Evolutionary conservation across 2,329 filamentous ascomycete species (phyloP).

Genomic region (Sarocladium oryzae): DNA sequence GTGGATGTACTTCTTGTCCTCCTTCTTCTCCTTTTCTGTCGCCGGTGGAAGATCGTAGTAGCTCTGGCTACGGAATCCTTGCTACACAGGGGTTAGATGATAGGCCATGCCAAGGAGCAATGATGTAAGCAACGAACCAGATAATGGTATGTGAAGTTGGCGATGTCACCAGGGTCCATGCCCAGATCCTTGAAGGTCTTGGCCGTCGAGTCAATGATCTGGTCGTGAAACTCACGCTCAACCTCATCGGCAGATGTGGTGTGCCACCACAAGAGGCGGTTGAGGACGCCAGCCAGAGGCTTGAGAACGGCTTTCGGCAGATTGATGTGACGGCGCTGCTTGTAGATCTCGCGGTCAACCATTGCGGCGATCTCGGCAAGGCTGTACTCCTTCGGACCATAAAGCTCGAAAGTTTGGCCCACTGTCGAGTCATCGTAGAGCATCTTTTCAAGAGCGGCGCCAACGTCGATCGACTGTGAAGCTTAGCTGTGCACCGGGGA

Average conservation of each 20-base stretch:
- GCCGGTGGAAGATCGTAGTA: slow-evolving; percentile 92
- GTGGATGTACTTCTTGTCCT: slow-evolving; percentile 96
- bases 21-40: slow-evolving; percentile 87
- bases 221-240: slow-evolving; percentile 88
- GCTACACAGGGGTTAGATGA: slow-evolving; percentile 44
- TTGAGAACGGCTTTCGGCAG: slow-evolving; percentile 75
- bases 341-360: slow-evolving; percentile 88
- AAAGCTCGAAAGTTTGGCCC: slow-evolving; percentile 88
- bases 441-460: slow-evolving; percentile 81
- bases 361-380: slow-evolving; percentile 79
- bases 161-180: slow-evolving; percentile 82
- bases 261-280: slow-evolving; percentile 85
- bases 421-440: slow-evolving; percentile 85
- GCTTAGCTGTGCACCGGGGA: not conserved
- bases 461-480: slow-evolving; percentile 78
- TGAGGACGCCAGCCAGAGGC: slow-evolving; percentile 66
- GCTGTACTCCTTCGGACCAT: slow-evolving; percentile 87
- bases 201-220: slow-evolving; percentile 79
- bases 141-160: slow-evolving; percentile 87
- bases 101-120: not conserved
- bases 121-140: slow-evolving; percentile 53
- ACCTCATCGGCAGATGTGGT: slow-evolving; percentile 77
- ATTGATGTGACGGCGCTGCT: slow-evolving; percentile 85
- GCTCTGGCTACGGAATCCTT: slow-evolving; percentile 81
- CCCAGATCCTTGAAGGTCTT: slow-evolving; percentile 95